Conservation (phyloP, 805 yeast genomes). For the Metschnikowia colocasiae region DNA sequence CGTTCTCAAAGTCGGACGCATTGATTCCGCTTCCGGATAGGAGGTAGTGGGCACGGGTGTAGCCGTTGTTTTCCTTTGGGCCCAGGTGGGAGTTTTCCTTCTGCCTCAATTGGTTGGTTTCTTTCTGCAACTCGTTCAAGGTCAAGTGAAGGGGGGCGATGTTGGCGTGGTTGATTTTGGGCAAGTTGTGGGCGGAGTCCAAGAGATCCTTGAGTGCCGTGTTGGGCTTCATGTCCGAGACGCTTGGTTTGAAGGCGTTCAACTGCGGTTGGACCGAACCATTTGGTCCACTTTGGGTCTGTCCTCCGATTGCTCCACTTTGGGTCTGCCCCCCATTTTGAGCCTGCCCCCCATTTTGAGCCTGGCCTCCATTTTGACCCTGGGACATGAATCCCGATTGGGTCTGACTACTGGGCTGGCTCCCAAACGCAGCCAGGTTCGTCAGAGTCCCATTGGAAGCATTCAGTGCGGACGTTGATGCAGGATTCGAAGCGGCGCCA, state of each 20-base stretch:
- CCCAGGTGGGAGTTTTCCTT: constrained; percentile 44
- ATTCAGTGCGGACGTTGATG: neutral
- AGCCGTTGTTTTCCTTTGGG: constrained; percentile 29
- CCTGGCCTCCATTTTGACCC: too few species aligned
- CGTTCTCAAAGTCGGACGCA: constrained; percentile 74
- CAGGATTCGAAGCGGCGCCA: neutral
- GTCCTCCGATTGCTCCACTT: neutral
- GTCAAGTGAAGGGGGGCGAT: constrained; percentile 80
- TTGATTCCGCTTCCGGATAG: constrained; percentile 86
- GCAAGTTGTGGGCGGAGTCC: constrained; percentile 74
- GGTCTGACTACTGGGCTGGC: too few species aligned
- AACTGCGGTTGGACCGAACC: neutral
- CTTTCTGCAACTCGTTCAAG: constrained; percentile 69
- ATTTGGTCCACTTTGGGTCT: neutral
- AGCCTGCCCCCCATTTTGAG: too few species aligned
- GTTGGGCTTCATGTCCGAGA: neutral
- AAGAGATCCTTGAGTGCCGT: constrained; percentile 60
- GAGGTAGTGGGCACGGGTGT: constrained; percentile 79
- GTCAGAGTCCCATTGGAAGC: too few species aligned
- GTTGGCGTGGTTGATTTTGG: constrained; percentile 54
- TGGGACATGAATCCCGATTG: too few species aligned
- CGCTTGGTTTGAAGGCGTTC: neutral
- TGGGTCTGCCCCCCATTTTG: too few species aligned
- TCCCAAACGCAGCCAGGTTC: too few species aligned
- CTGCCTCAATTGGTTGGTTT: constrained; percentile 55